Evolutionary conservation across 805 yeast genomes (phyloP), one percentile per base, ranked within the genome.

Genomic region (Lipomyces starkeyi): DNA sequence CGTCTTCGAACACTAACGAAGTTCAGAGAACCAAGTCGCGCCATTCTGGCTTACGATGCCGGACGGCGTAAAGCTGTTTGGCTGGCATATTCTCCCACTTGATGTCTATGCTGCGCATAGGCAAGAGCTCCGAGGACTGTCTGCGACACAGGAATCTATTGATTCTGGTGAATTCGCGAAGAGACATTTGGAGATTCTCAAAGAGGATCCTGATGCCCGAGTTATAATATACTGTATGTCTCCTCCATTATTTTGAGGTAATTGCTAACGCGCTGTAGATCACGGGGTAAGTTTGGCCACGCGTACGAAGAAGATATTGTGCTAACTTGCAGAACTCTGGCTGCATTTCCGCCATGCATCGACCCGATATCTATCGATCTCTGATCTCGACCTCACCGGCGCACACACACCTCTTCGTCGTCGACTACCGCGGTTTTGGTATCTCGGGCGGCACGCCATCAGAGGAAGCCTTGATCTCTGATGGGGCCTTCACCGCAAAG

Each of bases 351-450:
- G 53, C 69, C 14, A 40, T 57, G 52, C 61, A 59, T 29, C 35
- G 71, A 47, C 71, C 71, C 4, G 66, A 68, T 35, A 40, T 68
- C 8, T 68, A 65, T 53, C 61, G 71, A 8, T 25, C 67, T 11
- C 61, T 68, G 4, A 64, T 65, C 25, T 40, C 69, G 7, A 62
- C 71, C 17, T 65, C 68, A 8, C 60, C 66, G 9, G 58, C 60
- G 22, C 71, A 68, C 49, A 68, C 71, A 8, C 68, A 69, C 43
- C 35, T 69, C 13, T 67, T 69, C 22, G 49, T 59, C 17, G 63
- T 67, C 43, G 72, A 69, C 57, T 69, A 69, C 57, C 61, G 72
- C 14, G 72, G 72, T 14, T 69, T 61, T 54, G 72, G 72, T 17
- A 20, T 66, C 27, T 69, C 72, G 3, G 61, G 65, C 1, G 72